These are phyloP conservation scores for Achlya hypogyna DNA, from an alignment of 352 stramenopile species.

Conservation along the genomic window DNA sequence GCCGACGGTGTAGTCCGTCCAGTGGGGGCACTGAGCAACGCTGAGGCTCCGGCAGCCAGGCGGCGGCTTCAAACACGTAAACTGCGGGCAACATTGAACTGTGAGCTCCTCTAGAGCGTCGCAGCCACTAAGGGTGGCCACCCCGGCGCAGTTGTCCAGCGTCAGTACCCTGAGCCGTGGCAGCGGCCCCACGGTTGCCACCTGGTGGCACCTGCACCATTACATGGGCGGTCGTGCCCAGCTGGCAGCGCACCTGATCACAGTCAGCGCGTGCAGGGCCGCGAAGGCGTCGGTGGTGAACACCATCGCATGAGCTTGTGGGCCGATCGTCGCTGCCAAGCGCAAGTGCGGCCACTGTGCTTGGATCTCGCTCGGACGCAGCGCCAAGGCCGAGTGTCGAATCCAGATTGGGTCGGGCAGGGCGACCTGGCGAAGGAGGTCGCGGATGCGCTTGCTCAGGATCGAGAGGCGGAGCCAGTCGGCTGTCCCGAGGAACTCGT, in stretches of 20 bases:
- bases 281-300: background rate
- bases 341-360: background rate
- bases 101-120: background rate
- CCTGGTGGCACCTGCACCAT: background rate
- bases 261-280: background rate
- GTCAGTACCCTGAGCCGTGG: background rate
- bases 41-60: background rate
- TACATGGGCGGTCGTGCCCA: background rate
- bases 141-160: conserved; percentile 12
- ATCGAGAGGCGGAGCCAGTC: background rate
- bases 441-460: background rate
- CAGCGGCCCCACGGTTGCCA: background rate
- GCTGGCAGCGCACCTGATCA: background rate
- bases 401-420: background rate
- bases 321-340: background rate
- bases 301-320: background rate
- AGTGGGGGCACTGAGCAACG: background rate
- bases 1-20: too few species aligned
- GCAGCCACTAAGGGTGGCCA: background rate
- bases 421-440: background rate
- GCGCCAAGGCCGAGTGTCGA: background rate
- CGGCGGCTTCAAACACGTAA: background rate
- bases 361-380: background rate
- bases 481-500: background rate
- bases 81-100: background rate